Evolutionary conservation across 805 yeast species (phyloP), one percentile per base, ranked within the genome.

Genomic region (Saturnispora dispora): DNA sequence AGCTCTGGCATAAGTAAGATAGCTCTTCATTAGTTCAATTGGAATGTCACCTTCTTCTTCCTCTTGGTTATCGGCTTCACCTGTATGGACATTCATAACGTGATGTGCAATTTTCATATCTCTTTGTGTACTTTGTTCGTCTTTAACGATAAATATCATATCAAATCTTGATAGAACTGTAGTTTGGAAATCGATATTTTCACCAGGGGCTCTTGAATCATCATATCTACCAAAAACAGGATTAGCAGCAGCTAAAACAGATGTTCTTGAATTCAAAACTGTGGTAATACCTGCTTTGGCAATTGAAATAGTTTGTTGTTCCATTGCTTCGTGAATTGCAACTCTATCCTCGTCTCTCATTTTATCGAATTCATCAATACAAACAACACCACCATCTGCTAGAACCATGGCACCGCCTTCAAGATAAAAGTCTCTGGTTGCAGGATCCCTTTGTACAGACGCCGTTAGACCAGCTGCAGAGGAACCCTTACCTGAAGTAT

Each of bases 331-430:
- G 69, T 93, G 99, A 58, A 93, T 93, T 0, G 99, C 98, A 37
- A 93, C 98, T 64, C 99, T 78, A 69, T 93, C 99, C 66, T 93
- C 98, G 63, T 93, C 99, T 66, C 98, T 78, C 99, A 93, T 93
- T 74, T 93, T 93, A 68, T 93, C 99, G 64, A 93, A 93, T 76
- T 93, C 99, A 73, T 93, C 99, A 63, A 93, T 93, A 76, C 98
- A 93, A 46, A 91, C 97, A 47, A 93, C 97, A 58, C 99, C 99
- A 39, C 98, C 98, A 71, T 93, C 99, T 0, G 99, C 99, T 47
- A 93, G 73, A n/a, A 93, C 99, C 97, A 93, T 90, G 8, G 99
- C 99, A 69, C 99, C 99, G 54, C 99, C 99, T 76, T 93, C 99
- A 50, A 93, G 73, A 66, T 87, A 91, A 66, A 91, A 93, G 60